These are phyloP conservation scores for Mucor ambiguus DNA, from an alignment of 371 early-diverging fungal species.

Conservation along the genomic window DNA sequence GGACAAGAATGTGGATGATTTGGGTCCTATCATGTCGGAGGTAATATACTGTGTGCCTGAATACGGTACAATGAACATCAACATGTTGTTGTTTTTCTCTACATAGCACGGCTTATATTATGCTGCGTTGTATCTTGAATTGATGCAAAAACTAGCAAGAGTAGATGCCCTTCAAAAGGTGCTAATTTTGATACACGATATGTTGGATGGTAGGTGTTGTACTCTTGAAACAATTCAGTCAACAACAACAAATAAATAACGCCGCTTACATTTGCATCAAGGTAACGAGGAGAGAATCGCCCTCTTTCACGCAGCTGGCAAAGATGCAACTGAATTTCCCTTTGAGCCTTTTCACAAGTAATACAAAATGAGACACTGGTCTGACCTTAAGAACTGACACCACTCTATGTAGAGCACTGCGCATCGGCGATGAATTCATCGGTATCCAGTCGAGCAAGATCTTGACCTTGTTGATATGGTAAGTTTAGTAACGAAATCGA, in stretches of 20 bases:
- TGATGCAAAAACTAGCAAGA: conserved; percentile 82
- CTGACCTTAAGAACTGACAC: background rate
- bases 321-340: conserved; percentile 50
- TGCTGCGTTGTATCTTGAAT: conserved; percentile 65
- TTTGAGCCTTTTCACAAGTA: conserved; percentile 75
- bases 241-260: conserved; percentile 1
- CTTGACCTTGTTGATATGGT: conserved; percentile 67
- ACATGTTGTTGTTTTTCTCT: background rate
- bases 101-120: conserved; percentile 50
- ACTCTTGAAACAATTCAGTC: background rate
- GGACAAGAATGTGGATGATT: conserved; percentile 50
- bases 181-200: conserved; percentile 85
- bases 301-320: conserved; percentile 54
- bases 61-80: background rate
- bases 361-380: background rate
- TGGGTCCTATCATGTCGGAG: conserved; percentile 48
- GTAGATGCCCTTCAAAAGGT: conserved; percentile 90
- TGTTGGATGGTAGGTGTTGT: conserved; percentile 63
- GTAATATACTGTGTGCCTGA: conserved; percentile 25
- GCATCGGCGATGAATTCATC: conserved; percentile 87
- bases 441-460: conserved; percentile 87
- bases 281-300: conserved; percentile 56
- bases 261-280: conserved; percentile 20
- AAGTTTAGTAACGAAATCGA: conserved; percentile 6
- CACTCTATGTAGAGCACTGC: conserved; percentile 61